Conservation (phyloP, 345 rosid genomes). For the Ceriops zippeliana region DNA sequence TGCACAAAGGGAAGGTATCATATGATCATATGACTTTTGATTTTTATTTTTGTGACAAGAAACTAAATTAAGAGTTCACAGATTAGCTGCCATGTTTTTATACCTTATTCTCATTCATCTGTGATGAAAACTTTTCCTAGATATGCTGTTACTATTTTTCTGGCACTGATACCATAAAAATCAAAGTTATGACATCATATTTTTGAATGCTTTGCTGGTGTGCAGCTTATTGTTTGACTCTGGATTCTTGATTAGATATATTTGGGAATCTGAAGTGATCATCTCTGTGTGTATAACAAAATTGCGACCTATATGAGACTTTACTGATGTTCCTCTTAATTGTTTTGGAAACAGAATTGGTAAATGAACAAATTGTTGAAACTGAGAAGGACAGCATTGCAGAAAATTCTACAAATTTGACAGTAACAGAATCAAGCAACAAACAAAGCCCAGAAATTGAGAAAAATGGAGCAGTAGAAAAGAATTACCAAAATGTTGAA, state of each 20-base stretch:
- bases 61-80: neutral
- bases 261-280: neutral
- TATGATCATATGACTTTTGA: neutral
- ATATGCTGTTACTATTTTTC: neutral
- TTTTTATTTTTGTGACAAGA: neutral
- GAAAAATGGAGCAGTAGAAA: constrained; percentile 15
- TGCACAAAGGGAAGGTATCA: constrained; percentile 21
- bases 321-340: neutral
- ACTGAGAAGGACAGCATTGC: neutral
- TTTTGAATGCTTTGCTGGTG: neutral
- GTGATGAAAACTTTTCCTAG: too few relatives aligned
- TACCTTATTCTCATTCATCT: neutral
- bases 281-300: neutral
- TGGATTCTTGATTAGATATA: neutral
- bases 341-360: constrained; percentile 4
- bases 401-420: constrained; percentile 6
- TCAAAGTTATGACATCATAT: too few relatives aligned
- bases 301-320: neutral
- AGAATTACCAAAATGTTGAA: constrained; percentile 10
- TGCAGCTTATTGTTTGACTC: neutral
- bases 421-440: constrained; percentile 18
- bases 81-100: neutral
- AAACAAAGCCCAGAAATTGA: constrained; percentile 18
- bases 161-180: too few relatives aligned
- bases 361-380: neutral